Evolutionary conservation across 1,284 basidiomycete species (phyloP), one percentile per base, ranked within the genome.

Genomic region (Inonotus obliquus): DNA sequence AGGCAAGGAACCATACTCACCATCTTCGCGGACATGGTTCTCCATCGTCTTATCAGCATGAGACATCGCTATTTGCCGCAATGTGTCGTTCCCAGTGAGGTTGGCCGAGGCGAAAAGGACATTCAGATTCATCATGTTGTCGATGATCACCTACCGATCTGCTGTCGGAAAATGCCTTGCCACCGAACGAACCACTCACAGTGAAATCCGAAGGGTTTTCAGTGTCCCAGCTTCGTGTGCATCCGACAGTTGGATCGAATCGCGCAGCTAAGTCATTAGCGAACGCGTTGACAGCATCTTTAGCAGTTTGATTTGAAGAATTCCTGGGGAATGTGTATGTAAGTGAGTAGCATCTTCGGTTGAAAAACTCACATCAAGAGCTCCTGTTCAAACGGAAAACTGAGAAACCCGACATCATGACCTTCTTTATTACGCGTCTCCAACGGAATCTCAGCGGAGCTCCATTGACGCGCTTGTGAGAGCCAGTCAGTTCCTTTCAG

Each of bases 221-320:
- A 17, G 59, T 60, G 38, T 69, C 65, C 68, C 68, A 69, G 49
- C 66, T 80, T 44, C 79, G 73, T 7, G 80, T 82, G 62, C 77
- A 79, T 23, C 80, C 80, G 38, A 81, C 81, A 10, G 69, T 67
- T 2, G 76, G 70, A 65, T 72, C 76, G 67, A 76, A 83, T 9
- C 80, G 76, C 14, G 69, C 71, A 0, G 80, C 80, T 4, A 82
- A 72, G 57, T 76, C 73, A 10, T 63, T 71, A 0, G 81, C 79
- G 58, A 81, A 81, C 19, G 68, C 71, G 39, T 79, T 79, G 37
- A 82, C 69, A 1, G 74, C 76, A 1, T 69, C 71, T 10, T 73
- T 74, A 10, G 79, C 81, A 3, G 81, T 80, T 55, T 73, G 67
- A 65, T 81, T 81, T 11, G 62, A 62, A 1, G 78, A 76, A 61